Conservation (phyloP, 352 stramenopile species). For the Globisporangium spinosum region DNA sequence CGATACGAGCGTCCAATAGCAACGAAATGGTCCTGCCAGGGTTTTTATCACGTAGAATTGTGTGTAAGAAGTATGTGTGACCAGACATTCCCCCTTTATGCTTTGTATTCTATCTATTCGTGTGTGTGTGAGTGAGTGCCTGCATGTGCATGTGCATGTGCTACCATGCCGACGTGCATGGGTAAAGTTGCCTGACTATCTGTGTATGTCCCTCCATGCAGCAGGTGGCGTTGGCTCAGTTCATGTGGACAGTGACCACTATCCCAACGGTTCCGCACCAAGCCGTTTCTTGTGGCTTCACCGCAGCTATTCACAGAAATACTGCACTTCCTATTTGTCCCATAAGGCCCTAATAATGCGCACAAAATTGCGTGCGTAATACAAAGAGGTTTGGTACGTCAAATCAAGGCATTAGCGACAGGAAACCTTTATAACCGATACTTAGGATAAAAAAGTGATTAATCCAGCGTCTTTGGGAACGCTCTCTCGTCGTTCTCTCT, state of each 20-base stretch:
- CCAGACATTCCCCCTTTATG: conserved; percentile 40
- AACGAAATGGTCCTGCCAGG: conserved; percentile 69
- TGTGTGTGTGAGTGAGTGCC: neutral
- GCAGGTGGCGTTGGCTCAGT: neutral
- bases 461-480: neutral
- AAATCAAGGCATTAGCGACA: neutral
- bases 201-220: neutral
- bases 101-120: neutral
- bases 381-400: neutral
- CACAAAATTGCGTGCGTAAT: neutral
- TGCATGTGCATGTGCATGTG: neutral
- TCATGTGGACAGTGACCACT: neutral
- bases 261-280: too few species aligned
- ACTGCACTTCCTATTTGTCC: too few species aligned
- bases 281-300: too few species aligned
- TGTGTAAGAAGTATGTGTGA: conserved; percentile 86
- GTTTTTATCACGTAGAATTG: conserved; percentile 89
- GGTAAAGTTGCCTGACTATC: neutral
- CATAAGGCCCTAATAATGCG: neutral
- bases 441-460: neutral
- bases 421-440: neutral
- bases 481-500: conserved; percentile 4
- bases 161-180: neutral
- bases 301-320: too few species aligned
- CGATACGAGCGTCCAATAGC: conserved; percentile 75